Conservation (phyloP, 768 basidiomycete species). For the Suillus subluteus region DNA sequence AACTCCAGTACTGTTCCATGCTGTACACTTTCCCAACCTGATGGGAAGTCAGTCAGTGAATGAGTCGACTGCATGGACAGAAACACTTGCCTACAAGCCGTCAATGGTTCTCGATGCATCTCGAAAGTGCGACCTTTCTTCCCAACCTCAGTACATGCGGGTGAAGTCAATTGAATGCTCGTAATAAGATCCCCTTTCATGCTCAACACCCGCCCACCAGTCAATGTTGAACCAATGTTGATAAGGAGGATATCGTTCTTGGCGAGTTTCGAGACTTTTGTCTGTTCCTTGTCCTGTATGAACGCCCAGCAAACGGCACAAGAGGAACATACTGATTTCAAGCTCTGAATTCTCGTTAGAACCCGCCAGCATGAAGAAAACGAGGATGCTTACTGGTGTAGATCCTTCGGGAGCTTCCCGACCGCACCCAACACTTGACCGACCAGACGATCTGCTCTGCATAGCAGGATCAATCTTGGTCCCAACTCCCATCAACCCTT, state of each 20-base stretch:
- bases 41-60: constrained; percentile 10
- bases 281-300: constrained; percentile 98
- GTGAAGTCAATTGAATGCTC: constrained; percentile 90
- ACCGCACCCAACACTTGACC: background rate
- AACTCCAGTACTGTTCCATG: constrained; percentile 82
- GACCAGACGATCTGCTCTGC: background rate
- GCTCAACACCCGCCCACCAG: constrained; percentile 91
- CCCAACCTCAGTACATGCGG: constrained; percentile 94
- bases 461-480: background rate
- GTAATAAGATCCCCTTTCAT: constrained; percentile 90
- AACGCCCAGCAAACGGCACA: constrained; percentile 80
- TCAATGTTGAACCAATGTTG: constrained; percentile 99
- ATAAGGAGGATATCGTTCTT: constrained; percentile 93
- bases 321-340: constrained; percentile 91
- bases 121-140: constrained; percentile 94
- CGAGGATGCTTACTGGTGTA: background rate
- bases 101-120: constrained; percentile 98
- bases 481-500: no score
- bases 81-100: constrained; percentile 82
- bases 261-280: constrained; percentile 86
- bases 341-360: constrained; percentile 35
- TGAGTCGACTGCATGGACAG: background rate
- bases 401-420: background rate
- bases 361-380: background rate
- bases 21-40: constrained; percentile 80